Base-by-base conservation (phyloP, 345 rosid genomes). In the Pistacia vera region DNA sequence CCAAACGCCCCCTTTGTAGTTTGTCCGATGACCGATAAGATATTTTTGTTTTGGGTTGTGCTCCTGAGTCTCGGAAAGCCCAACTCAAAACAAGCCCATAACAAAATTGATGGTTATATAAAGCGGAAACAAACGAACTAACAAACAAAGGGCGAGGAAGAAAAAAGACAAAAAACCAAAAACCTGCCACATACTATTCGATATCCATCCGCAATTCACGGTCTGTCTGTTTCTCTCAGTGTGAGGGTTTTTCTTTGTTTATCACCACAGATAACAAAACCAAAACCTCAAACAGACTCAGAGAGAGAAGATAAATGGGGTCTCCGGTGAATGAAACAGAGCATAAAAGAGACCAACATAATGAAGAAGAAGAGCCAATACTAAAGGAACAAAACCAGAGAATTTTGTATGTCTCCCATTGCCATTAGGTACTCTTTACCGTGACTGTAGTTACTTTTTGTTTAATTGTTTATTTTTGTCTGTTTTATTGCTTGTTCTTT, bases 381-480 rank as follows among this genome's bases (percentile, higher is more conserved):
- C 76, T 95, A 49, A 84, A 52, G 81, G 83, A 83, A 28, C 92
- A 93, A 70, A 89, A 83, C 81, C 91, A 89, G 91, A 90, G 97
- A 85, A 90, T 95, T 72, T 25, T 89, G 95, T 75, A 25, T 25
- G 25, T 25, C 25, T 25, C 25, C 25, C 25, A 25, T 25, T 25
- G 25, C 25, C 25, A 25, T 25, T 25, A 25, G 25, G 25, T 25
- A 25, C 25, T 25, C 25, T 25, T 25, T 25, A 25, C 0, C 25
- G 25, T 25, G 25, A 25, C 25, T 25, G 25, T 25, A 0, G 25
- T 25, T 25, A 25, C 25, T 25, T 25, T 25, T 25, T 25, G 25
- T 25, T 25, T 25, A 25, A 25, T 25, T 25, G 25, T 25, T 25
- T 0, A 25, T 25, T 25, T 25, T 25, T 25, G 25, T 25, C 25